Evolutionary conservation across 441 rosid genomes (phyloP), one percentile per base, ranked within the genome.

Genomic region (Daphne laureola): DNA sequence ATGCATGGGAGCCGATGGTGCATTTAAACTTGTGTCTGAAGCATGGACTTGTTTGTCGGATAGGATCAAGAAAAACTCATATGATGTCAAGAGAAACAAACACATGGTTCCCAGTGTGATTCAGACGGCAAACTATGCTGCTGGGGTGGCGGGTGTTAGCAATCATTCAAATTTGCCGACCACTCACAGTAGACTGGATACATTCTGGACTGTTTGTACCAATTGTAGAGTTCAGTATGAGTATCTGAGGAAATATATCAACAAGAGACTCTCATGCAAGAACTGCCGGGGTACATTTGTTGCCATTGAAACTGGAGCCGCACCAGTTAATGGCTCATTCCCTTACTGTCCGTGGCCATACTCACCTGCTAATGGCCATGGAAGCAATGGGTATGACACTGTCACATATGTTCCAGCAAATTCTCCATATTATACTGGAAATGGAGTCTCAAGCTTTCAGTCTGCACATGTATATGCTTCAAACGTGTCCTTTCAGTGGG

Each of bases 201-300:
- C 95, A 49, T 93, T 93, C 76, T 93, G 99, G 99, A 93, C 99
- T 43, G 96, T 93, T 42, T 93, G 99, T 69, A 89, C 99, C 4
- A 83, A 97, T 49, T 93, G 99, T 80, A 89, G 87, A 72, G 95
- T 93, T 70, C 99, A 93, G 78, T 93, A 93, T 31, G 99, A 93
- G 76, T 93, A 93, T 63, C 78, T 93, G 14, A 76, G 99, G 54
- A 93, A 93, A 87, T 93, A 93, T 55, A 93, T 89, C 68, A 93
- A 93, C 54, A 93, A 93, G 82, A 81, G 81, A 70, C 96, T 93
- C 68, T 93, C 98, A 4, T 93, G 98, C 69, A 93, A 93, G 86
- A 93, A 93, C 73, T 93, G 98, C 42, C 95, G 98, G 2, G 97
- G 93, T 54, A 84, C 95, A 27, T 93, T 93, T 55, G 65, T 93